Conservation (phyloP, 345 rosid genomes). For the Citrus medica region DNA sequence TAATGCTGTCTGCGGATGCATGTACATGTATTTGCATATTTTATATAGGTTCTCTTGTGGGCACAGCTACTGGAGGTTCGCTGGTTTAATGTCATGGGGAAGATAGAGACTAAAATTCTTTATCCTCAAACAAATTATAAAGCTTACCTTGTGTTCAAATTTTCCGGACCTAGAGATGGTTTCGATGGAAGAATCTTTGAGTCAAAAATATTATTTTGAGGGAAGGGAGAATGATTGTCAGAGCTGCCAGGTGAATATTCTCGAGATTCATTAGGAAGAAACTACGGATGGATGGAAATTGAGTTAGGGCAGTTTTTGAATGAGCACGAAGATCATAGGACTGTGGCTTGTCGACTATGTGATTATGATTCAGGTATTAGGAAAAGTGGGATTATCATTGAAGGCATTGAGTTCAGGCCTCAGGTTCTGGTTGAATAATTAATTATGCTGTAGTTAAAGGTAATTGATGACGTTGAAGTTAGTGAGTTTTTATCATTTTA, state of each 20-base stretch:
- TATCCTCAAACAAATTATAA: conserved; percentile 20
- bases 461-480: too few species aligned
- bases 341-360: neutral
- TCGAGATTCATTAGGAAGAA: neutral
- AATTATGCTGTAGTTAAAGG: too few species aligned
- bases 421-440: neutral
- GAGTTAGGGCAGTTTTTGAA: neutral
- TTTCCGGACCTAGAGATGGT: neutral
- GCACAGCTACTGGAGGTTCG: conserved; percentile 14
- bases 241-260: neutral
- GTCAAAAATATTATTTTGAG: neutral
- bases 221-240: neutral
- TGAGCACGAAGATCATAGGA: neutral
- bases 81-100: conserved; percentile 18
- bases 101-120: conserved; percentile 14
- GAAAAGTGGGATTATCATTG: neutral
- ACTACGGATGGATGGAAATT: neutral
- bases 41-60: conserved; percentile 16
- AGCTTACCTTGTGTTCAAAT: conserved; percentile 24
- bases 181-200: neutral
- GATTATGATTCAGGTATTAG: neutral
- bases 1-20: neutral
- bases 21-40: neutral
- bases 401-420: neutral
- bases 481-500: too few species aligned